Base-by-base conservation (phyloP, 768 basidiomycete species). In the Amanita muscaria region DNA sequence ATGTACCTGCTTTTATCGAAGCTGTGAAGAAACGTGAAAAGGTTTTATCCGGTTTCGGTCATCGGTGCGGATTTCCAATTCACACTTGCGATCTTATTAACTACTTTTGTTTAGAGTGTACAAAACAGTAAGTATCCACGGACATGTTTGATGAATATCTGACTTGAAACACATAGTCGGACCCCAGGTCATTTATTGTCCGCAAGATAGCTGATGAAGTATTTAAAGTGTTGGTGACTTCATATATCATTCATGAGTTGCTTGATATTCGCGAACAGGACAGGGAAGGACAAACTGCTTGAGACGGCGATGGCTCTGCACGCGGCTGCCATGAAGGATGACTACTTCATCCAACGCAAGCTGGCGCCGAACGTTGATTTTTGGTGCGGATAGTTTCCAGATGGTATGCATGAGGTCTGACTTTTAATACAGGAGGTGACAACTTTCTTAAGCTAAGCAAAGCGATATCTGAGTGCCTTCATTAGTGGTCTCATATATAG, bases 291-390 rank as follows among this genome's bases (percentile, higher is more conserved):
- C 63, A 83, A 82, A 53, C 66, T 94, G 0, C 69, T 94, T 25
- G 82, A 90, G 45, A 92, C 89, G 5, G 91, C 91, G 1, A 89
- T 94, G 80, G 79, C 79, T 5, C 67, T 92, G 40, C 88, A 91
- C 50, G 85, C 88, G 54, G 81, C 82, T 4, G 91, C 91, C 0
- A 83, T 93, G 74, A 83, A 83, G 54, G 91, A 94, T 51, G 84
- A 90, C 24, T 94, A 89, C 62, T 94, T 93, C 54, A 73, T 84
- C 50, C 78, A 77, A 47, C 73, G 91, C 24, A 81, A 75, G 55
- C 68, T 94, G 11, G 85, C 83, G 14, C 90, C 91, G 1, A 94
- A 94, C 59, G 91, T 93, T 19, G 90, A 92, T 62, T 92, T 89
- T 60, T 89, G 86, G 86, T 85, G 59, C 55, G 77, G 62, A 47